Conservation (phyloP, 768 basidiomycete genomes). For the Agaricus sinodeliciosus region DNA sequence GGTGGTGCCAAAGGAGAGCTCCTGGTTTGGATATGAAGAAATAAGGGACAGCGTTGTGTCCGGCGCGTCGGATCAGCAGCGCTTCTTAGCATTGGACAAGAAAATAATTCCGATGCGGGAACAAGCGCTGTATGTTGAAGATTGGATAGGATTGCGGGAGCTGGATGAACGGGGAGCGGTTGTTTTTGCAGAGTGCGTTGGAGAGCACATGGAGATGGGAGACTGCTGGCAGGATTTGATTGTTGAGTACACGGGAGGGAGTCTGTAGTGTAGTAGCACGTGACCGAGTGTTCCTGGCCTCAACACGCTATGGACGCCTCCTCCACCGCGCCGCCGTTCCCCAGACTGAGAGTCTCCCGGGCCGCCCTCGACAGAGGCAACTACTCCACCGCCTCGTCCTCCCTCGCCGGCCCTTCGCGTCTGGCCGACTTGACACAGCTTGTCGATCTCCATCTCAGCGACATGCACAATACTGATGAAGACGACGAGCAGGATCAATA, state of each 20-base stretch:
- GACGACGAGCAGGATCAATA: slow-evolving; percentile 26
- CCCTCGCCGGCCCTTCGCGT: slow-evolving; percentile 30
- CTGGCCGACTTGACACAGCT: slow-evolving; percentile 27
- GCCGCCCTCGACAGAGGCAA: slow-evolving; percentile 18
- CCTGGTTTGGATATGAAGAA: slow-evolving; percentile 79
- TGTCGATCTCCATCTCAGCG: slow-evolving; percentile 20
- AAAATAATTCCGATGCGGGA: slow-evolving; percentile 60
- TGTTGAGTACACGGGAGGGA: slow-evolving; percentile 31
- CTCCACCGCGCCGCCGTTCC: slow-evolving; percentile 31
- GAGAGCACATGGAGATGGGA: slow-evolving; percentile 69
- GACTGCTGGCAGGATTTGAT: slow-evolving; percentile 57
- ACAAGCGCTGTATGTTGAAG: slow-evolving; percentile 68
- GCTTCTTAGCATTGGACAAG: not conserved
- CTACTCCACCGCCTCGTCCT: slow-evolving; percentile 18
- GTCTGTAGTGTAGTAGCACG: slow-evolving; percentile 5
- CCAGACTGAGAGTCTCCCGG: slow-evolving; percentile 15
- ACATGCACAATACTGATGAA: slow-evolving; percentile 20
- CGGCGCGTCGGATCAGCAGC: slow-evolving; percentile 1
- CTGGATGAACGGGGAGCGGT: slow-evolving; percentile 65
- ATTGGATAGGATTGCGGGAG: slow-evolving; percentile 74
- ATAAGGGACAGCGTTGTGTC: slow-evolving; percentile 21
- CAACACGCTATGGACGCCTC: slow-evolving; percentile 19
- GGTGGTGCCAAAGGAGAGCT: slow-evolving; percentile 76
- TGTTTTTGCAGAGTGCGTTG: slow-evolving; percentile 55
- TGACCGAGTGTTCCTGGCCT: not conserved